These are phyloP conservation scores for Eimeria maxima DNA, from an alignment of 169 alveolate genomes.

Conservation along the genomic window DNA sequence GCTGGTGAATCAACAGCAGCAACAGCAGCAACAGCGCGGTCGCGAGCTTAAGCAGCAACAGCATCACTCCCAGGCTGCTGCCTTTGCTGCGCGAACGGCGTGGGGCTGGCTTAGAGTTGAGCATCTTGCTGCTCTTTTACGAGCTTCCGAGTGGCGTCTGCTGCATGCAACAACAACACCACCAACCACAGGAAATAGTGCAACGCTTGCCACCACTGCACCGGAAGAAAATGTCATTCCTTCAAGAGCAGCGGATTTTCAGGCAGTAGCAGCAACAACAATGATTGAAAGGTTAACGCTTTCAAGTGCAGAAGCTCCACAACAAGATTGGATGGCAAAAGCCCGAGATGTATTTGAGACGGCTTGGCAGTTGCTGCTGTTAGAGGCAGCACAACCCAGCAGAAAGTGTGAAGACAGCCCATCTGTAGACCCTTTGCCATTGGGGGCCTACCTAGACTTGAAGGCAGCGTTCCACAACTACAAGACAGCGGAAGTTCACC, in stretches of 20 bases:
- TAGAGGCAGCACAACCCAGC: background rate
- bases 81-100: background rate
- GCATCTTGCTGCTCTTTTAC: slow-evolving; percentile 15
- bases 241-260: background rate
- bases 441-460: background rate
- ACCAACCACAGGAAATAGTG: background rate
- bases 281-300: background rate
- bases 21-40: slow-evolving; percentile 29
- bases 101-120: slow-evolving; percentile 7
- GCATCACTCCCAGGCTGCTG: background rate
- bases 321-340: background rate
- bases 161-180: background rate
- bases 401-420: background rate
- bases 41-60: background rate
- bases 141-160: slow-evolving; percentile 41
- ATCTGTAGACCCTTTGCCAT: background rate
- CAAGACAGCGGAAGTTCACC: slow-evolving; percentile 1
- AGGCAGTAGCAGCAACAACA: slow-evolving; percentile 5
- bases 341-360: background rate
- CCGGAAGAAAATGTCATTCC: background rate
- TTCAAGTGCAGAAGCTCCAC: background rate
- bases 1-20: background rate
- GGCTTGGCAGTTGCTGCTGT: slow-evolving; percentile 37
- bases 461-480: slow-evolving; percentile 8
- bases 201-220: background rate